Conservation (phyloP, 306 rosid species). For the Lotus japonicus region DNA sequence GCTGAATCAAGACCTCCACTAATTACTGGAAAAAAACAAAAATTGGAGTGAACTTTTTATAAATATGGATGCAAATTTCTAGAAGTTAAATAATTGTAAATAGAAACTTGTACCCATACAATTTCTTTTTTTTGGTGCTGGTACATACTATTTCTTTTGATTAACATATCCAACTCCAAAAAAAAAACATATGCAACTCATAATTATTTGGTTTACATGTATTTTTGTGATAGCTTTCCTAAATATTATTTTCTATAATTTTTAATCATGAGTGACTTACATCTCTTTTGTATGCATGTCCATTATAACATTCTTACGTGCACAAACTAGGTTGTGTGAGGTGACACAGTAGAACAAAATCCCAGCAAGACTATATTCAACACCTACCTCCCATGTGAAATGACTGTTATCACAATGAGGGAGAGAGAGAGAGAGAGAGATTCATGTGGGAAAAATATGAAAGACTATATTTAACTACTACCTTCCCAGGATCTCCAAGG, state of each 20-base stretch:
- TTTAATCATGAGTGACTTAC: neutral
- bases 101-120: neutral
- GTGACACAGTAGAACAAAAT: neutral
- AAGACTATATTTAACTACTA: conserved; percentile 29
- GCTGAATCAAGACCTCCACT: conserved; percentile 92
- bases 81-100: conserved; percentile 1
- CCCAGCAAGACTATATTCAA: too few relatives aligned
- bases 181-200: too few relatives aligned
- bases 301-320: neutral
- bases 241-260: neutral
- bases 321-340: neutral
- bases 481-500: conserved; percentile 98
- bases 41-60: conserved; percentile 9
- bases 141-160: conserved; percentile 9
- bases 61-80: conserved; percentile 5
- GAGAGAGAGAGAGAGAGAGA: neutral
- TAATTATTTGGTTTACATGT: neutral
- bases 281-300: neutral
- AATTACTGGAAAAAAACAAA: conserved; percentile 48
- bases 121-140: too few relatives aligned
- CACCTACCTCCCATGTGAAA: too few relatives aligned
- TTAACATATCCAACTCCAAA: neutral
- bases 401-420: too few relatives aligned
- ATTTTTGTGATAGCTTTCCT: neutral
- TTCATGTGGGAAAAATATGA: neutral